Conservation (phyloP, 257 asterid genomes). For the Nicotiana benthamiana region DNA sequence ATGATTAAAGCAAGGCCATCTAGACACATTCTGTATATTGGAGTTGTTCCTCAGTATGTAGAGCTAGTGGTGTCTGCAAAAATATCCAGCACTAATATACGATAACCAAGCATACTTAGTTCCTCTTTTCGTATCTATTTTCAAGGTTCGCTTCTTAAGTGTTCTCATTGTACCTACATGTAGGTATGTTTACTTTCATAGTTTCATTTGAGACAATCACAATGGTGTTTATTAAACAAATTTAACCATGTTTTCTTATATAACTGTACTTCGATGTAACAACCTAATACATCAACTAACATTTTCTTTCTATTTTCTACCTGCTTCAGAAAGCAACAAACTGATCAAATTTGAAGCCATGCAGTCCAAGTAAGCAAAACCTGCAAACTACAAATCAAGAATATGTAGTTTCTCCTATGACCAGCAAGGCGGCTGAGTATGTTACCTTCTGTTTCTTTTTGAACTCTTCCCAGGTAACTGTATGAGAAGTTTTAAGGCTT, state of each 20-base stretch:
- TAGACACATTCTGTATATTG: neutral
- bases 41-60: neutral
- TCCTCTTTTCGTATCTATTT: neutral
- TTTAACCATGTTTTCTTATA: neutral
- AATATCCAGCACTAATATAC: neutral
- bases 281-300: neutral
- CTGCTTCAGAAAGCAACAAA: neutral
- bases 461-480: conserved; percentile 97
- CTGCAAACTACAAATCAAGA: neutral
- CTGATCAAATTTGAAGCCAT: neutral
- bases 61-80: neutral
- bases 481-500: conserved; percentile 92
- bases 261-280: neutral
- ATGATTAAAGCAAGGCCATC: neutral
- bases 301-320: neutral
- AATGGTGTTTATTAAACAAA: neutral
- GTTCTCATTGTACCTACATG: neutral
- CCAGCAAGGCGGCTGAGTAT: neutral
- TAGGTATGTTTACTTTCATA: no score
- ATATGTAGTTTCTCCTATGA: neutral
- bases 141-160: neutral
- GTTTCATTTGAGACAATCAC: neutral
- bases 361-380: neutral
- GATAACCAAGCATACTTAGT: neutral
- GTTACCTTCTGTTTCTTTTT: conserved; percentile 91